These are phyloP conservation scores for Coemansia sp. DNA, from an alignment of 192 early-diverging fungal genomes.

Conservation along the genomic window DNA sequence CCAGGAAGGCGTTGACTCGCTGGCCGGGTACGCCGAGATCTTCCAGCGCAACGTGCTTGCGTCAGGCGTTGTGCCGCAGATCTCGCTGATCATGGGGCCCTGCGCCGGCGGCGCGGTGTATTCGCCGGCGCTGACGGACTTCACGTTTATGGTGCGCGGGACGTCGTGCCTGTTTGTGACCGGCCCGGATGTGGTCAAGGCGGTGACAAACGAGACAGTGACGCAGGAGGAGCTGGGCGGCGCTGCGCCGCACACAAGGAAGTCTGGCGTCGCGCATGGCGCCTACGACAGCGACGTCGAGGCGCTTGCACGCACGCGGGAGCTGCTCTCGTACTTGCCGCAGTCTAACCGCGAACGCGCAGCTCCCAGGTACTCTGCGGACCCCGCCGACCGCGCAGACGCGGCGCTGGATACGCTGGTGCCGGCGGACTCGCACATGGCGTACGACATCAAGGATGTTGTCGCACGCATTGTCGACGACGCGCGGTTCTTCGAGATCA, in stretches of 20 bases:
- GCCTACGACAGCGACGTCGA: slow-evolving; percentile 95
- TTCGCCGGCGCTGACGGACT: slow-evolving; percentile 95
- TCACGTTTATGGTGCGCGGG: slow-evolving; percentile 96
- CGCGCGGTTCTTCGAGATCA: slow-evolving; percentile 86
- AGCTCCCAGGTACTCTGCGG: slow-evolving; percentile 65
- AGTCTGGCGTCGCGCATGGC: slow-evolving; percentile 90
- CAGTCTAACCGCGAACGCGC: slow-evolving; percentile 77
- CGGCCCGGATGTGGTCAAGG: slow-evolving; percentile 95
- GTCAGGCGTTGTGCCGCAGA: slow-evolving; percentile 93
- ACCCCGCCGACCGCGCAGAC: slow-evolving; percentile 71
- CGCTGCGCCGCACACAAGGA: slow-evolving; percentile 83
- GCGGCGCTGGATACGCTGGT: slow-evolving; percentile 82
- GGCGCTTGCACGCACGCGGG: slow-evolving; percentile 75
- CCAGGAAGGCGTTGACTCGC: slow-evolving; percentile 95
- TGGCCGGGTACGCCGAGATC: slow-evolving; percentile 96
- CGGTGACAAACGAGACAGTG: slow-evolving; percentile 92
- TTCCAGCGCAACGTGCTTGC: slow-evolving; percentile 93
- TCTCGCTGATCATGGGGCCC: slow-evolving; percentile 97
- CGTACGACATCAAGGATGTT: slow-evolving; percentile 94
- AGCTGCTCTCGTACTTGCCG: slow-evolving; percentile 88
- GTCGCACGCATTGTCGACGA: slow-evolving; percentile 83
- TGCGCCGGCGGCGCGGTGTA: slow-evolving; percentile 98
- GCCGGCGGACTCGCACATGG: slow-evolving; percentile 86
- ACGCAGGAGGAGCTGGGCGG: slow-evolving; percentile 96
- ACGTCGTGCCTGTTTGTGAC: slow-evolving; percentile 97